Evolutionary conservation across 2,329 filamentous ascomycete genomes (phyloP), one percentile per base, ranked within the genome.

Genomic region (Paecilomyces variotii): DNA sequence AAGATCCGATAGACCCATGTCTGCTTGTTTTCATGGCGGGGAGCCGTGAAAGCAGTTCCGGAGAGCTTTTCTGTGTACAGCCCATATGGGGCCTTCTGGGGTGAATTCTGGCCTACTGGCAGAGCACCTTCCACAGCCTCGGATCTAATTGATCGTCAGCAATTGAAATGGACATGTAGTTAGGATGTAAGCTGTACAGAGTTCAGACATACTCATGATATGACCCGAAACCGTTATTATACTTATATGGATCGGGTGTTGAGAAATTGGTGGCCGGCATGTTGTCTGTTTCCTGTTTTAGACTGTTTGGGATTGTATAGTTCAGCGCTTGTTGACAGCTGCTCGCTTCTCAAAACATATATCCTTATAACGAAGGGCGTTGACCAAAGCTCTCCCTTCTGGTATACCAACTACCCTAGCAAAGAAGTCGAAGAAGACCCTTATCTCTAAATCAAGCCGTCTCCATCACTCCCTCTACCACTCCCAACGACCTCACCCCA

Each of bases 61-160:
- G 87, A 89, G 51, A 90, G 80, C 77, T 89, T 88, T 76, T 96
- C 91, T 28, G 90, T 85, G 75, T 94, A 94, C 28, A 96, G 84
- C 0, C 90, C 90, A 63, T 86, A 84, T 0, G 89, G 82, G 0
- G 86, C 86, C 69, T 91, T 90, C 71, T 95, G 90, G 0, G 91
- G 91, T 2, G 88, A 90, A 78, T 95, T 96, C 50, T 87, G 83
- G 55, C 83, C 90, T 59, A 90, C 70, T 7, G 91, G 90, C 4
- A 93, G 79, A 4, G 90, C 87, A 19, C 86, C 88, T 14, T 86
- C 79, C 58, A 93, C 78, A 52, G 90, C 89, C 79, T 94, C 90
- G 51, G 88, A 85, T 70, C 89, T 92, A 67, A 51, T 24, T 19
- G 4, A 45, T 45, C 1, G 34, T 49, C 26, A 32, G 9, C 25